Conservation (phyloP, 805 yeast species). For the Kodamaea kakaduensis region DNA sequence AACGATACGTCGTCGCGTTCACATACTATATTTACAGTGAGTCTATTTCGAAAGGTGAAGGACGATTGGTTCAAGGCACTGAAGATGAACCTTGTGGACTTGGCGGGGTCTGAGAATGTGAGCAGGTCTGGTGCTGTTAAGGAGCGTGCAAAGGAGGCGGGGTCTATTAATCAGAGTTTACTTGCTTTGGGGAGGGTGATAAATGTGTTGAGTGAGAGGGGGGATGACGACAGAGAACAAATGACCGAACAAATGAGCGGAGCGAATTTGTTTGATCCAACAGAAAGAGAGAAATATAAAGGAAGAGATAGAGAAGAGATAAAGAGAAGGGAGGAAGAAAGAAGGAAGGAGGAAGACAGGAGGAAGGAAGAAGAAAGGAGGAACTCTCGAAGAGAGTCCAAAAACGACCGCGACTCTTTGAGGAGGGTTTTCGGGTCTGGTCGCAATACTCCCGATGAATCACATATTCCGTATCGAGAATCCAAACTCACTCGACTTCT, state of each 20-base stretch:
- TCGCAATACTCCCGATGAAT: conserved; percentile 1
- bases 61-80: conserved; percentile 39
- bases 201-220: conserved; percentile 42
- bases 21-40: conserved; percentile 70
- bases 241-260: too few species aligned
- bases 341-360: conserved; percentile 4
- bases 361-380: neutral
- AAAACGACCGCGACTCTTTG: too few species aligned
- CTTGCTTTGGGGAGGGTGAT: conserved; percentile 87
- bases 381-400: neutral
- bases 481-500: conserved; percentile 67
- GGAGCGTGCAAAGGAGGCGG: conserved; percentile 89
- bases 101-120: conserved; percentile 94
- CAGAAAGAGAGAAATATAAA: too few species aligned
- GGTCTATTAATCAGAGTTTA: conserved; percentile 84
- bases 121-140: conserved; percentile 82
- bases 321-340: conserved; percentile 6
- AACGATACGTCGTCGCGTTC: conserved; percentile 73
- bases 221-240: neutral
- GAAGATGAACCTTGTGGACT: conserved; percentile 80
- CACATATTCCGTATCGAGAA: conserved; percentile 82
- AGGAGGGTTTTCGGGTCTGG: too few species aligned
- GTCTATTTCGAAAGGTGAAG: conserved; percentile 36
- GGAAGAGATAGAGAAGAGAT: too few species aligned
- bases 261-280: too few species aligned